Conservation (phyloP, 768 basidiomycete genomes). For the Mrakia hoshinonis region DNA sequence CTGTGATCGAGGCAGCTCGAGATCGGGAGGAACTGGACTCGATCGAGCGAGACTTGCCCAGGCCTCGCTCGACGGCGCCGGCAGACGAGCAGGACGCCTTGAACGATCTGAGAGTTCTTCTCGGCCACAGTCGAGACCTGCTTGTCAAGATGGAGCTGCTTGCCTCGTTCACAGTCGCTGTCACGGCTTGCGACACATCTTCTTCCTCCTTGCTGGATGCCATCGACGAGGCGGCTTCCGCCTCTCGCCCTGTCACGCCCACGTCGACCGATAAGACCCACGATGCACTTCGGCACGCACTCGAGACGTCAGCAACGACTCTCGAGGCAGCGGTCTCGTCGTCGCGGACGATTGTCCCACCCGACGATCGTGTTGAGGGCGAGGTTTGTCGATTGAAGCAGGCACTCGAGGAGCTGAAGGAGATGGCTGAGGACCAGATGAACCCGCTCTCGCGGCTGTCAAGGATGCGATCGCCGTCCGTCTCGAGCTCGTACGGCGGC, state of each 20-base stretch:
- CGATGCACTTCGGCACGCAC: background rate
- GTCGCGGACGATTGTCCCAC: background rate
- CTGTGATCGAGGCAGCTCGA: background rate
- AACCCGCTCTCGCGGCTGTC: background rate
- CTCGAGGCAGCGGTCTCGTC: background rate
- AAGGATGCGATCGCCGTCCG: background rate
- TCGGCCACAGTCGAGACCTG: background rate
- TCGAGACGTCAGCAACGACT: background rate
- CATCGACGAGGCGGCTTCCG: background rate
- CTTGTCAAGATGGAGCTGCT: background rate
- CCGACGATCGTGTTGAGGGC: background rate
- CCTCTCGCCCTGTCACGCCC: background rate
- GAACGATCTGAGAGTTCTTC: background rate
- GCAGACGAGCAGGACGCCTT: background rate
- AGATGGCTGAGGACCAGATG: conserved; percentile 14
- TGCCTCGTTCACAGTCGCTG: background rate
- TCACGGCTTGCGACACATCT: conserved; percentile 1
- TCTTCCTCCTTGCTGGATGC: conserved; percentile 2
- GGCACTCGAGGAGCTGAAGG: conserved; percentile 23
- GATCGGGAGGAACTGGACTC: background rate
- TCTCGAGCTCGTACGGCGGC: background rate
- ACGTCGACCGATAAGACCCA: background rate
- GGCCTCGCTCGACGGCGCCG: too few species aligned
- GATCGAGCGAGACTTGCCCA: background rate
- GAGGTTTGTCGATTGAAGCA: conserved; percentile 5